Percentiles rank a stretch among this genome's conserved stretches.
phyloP scores from a whole-genome alignment of 441 rosid genomes.

The Croton setiger region DNA sequence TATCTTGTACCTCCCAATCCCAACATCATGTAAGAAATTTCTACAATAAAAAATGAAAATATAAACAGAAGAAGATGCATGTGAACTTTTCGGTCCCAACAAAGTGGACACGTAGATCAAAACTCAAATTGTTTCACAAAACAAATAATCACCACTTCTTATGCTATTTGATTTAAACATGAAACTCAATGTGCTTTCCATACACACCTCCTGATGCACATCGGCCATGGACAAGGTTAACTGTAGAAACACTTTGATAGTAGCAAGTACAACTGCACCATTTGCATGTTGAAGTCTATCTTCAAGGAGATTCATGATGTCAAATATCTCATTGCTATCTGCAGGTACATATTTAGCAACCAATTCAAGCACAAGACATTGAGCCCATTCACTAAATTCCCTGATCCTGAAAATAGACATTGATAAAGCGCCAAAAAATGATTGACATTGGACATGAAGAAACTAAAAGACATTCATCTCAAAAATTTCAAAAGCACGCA shows the following conservation, averaged over 20 bases:
- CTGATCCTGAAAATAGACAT: conserved; percentile 59
- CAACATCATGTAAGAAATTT: not conserved
- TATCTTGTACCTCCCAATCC: not conserved
- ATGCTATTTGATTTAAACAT: not conserved
- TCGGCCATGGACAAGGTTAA: conserved; percentile 91
- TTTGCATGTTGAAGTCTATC: conserved; percentile 99
- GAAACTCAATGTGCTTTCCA: not conserved
- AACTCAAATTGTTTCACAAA: not conserved
- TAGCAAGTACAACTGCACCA: conserved; percentile 97
- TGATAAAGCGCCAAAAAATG: conserved; percentile 3
- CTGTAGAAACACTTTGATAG: conserved; percentile 81
- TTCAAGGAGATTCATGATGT: conserved; percentile 97
- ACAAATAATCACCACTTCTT: no score
- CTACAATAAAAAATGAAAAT: not conserved
- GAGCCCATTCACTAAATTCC: conserved; percentile 97
- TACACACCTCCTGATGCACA: conserved; percentile 90
- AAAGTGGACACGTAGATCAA: conserved; percentile 5
- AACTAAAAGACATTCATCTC: conserved; percentile 7
- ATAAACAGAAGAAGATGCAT: not conserved
- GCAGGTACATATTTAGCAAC: conserved; percentile 84
- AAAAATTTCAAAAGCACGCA: not conserved
- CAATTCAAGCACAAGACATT: conserved; percentile 93
- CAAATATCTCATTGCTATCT: conserved; percentile 89
- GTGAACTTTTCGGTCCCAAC: not conserved
- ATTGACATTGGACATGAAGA: conserved; percentile 8